Conservation (phyloP, 495 filamentous ascomycete genomes). For the Lasiosphaeris hirsuta region DNA sequence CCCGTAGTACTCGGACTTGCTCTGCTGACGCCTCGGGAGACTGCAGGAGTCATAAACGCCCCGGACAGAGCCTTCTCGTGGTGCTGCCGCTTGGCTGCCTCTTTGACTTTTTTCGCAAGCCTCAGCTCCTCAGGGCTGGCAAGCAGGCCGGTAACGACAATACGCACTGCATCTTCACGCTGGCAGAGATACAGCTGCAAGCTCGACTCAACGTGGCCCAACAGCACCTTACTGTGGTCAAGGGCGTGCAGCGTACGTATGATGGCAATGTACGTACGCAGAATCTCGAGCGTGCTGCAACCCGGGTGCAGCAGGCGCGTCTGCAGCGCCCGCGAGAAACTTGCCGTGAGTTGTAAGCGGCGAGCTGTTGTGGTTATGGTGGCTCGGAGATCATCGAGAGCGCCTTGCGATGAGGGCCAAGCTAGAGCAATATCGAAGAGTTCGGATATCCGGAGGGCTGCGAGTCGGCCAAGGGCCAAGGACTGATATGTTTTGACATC, state of each 20-base stretch:
- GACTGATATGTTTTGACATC: constrained; percentile 79
- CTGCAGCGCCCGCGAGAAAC: constrained; percentile 65
- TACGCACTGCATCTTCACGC: constrained; percentile 87
- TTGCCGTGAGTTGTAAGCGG: constrained; percentile 62
- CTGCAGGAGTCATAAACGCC: constrained; percentile 17
- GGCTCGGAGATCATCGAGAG: constrained; percentile 68
- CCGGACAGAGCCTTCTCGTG: background rate
- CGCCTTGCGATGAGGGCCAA: constrained; percentile 79
- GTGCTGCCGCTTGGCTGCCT: constrained; percentile 24
- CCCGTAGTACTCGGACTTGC: constrained; percentile 3
- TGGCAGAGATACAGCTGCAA: constrained; percentile 85
- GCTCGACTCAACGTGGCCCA: constrained; percentile 78
- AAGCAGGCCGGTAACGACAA: constrained; percentile 82
- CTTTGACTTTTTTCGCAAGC: constrained; percentile 33
- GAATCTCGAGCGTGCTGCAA: constrained; percentile 81
- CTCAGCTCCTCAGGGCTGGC: constrained; percentile 56
- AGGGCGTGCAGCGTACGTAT: constrained; percentile 87
- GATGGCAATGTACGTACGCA: constrained; percentile 86
- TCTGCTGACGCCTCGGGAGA: background rate
- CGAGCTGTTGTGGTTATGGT: constrained; percentile 53
- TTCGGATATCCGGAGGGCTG: constrained; percentile 71
- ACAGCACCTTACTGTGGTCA: constrained; percentile 85
- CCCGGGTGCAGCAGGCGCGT: constrained; percentile 82
- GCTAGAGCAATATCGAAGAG: constrained; percentile 84
- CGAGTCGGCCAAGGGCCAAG: constrained; percentile 74